Evolutionary conservation across 495 filamentous ascomycete species (phyloP), one percentile per base, ranked within the genome.

Genomic region (Filosporella fistucella): DNA sequence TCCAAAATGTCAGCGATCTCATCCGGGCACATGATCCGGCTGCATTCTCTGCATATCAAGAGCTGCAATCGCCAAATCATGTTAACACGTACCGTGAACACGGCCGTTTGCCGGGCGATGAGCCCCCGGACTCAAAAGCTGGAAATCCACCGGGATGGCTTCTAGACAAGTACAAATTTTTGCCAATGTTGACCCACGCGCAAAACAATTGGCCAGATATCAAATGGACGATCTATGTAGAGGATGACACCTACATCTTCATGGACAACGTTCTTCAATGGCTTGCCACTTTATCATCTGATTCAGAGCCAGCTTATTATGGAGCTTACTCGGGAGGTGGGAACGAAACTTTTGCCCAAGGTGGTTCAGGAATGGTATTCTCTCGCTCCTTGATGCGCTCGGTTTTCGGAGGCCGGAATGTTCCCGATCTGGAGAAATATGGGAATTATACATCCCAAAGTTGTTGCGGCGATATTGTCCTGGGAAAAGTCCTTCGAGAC

Each of bases 211-310:
- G 35, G 35, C 35, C 35, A 20, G 35, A n/a, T 5, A 7, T 21
- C 9, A 38, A 38, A 38, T 38, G 35, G 35, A 21, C 20, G 8
- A 38, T 38, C 18, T 38, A 38, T 38, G 23, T 38, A 11, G 35
- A 38, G 23, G 35, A 38, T 13, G 35, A 38, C n/a, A 38, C 35
- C 4, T 21, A 38, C 17, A 38, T 38, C 7, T 38, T 38, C 35
- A 16, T 38, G 9, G 4, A 4, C 7, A 38, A 20, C 18, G 4
- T 38, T 13, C 17, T 38, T 4, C 35, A 21, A 3, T 38, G 23
- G 10, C 35, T 38, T 20, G 14, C 35, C 20, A 38, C 5, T 13
- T 21, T 38, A 9, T 22, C 35, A 38, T 21, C 14, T 21, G 35
- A 38, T 21, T 8, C 20, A 21, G 4, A 16, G 10, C 35, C 35